Percentiles rank a stretch among this genome's conserved stretches.
These are phyloP conservation scores for Drechmeria coniospora DNA, from an alignment of 2,329 filamentous ascomycete genomes.

Conservation along the genomic window DNA sequence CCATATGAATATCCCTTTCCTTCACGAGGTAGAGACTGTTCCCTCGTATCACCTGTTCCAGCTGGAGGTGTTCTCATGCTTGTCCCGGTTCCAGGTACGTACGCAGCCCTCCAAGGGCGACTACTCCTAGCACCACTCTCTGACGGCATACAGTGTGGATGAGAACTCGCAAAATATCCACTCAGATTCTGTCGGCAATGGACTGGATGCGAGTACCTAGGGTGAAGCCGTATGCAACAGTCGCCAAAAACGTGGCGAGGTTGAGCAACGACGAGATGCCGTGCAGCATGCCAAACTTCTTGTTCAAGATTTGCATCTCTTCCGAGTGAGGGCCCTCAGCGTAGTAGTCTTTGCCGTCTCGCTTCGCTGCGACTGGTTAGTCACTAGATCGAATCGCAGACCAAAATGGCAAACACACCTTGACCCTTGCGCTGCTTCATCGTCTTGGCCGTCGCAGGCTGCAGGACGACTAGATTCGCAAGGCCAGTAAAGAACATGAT, in stretches of 20 bases:
- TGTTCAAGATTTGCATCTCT: conserved; percentile 72
- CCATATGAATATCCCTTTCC: too few relatives aligned
- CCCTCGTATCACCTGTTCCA: too few relatives aligned
- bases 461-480: conserved; percentile 53
- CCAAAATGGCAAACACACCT: conserved; percentile 32
- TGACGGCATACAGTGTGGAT: too few relatives aligned
- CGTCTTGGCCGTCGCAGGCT: conserved; percentile 58
- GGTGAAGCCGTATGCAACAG: conserved; percentile 63
- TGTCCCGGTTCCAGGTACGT: too few relatives aligned
- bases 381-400: neutral
- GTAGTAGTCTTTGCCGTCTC: conserved; percentile 77
- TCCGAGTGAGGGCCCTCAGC: conserved; percentile 65
- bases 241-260: conserved; percentile 51
- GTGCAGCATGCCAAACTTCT: conserved; percentile 64
- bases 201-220: conserved; percentile 48
- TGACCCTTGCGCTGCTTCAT: conserved; percentile 68
- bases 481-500: conserved; percentile 57
- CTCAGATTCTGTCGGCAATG: conserved; percentile 9
- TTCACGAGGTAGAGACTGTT: too few relatives aligned
- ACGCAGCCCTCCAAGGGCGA: too few relatives aligned
- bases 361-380: conserved; percentile 43
- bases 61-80: too few relatives aligned
- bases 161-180: too few relatives aligned
- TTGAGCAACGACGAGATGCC: conserved; percentile 71
- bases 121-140: too few relatives aligned